Conservation (phyloP, 164 flowering plant species). For the Chimonanthus salicifolius region DNA sequence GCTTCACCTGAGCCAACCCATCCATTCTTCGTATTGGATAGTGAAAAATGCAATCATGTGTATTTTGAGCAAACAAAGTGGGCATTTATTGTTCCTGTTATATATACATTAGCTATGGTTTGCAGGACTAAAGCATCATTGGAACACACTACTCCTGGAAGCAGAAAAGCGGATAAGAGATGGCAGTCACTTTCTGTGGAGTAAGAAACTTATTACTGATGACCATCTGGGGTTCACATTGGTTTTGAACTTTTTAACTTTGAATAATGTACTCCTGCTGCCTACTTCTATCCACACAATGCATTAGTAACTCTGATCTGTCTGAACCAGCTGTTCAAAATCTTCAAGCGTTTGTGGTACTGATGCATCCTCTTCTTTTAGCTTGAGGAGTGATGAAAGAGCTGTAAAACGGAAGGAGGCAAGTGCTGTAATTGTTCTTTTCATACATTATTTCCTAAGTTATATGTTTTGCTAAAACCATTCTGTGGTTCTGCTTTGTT, state of each 20-base stretch:
- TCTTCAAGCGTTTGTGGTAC: conserved; percentile 30
- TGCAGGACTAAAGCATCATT: conserved; percentile 31
- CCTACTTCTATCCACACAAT: neutral
- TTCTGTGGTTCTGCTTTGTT: neutral
- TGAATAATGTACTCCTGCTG: neutral
- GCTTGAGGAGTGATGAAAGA: conserved; percentile 84
- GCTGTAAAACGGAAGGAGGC: conserved; percentile 84
- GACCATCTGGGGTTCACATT: too few relatives aligned
- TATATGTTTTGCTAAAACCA: neutral
- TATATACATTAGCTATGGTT: conserved; percentile 1
- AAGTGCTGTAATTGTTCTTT: conserved; percentile 18
- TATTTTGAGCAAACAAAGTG: neutral
- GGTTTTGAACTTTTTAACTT: neutral
- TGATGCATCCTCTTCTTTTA: conserved; percentile 50
- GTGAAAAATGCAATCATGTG: neutral
- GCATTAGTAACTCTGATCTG: neutral
- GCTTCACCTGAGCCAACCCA: neutral
- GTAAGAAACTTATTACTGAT: conserved; percentile 26
- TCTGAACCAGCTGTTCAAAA: conserved; percentile 29
- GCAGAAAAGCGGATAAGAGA: conserved; percentile 26
- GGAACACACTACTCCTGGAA: conserved; percentile 24
- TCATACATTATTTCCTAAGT: neutral
- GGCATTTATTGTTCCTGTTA: neutral
- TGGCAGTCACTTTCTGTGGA: conserved; percentile 26
- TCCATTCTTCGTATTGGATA: neutral